Conservation (phyloP, 2,329 filamentous ascomycete species). For the Fusarium sp. region DNA sequence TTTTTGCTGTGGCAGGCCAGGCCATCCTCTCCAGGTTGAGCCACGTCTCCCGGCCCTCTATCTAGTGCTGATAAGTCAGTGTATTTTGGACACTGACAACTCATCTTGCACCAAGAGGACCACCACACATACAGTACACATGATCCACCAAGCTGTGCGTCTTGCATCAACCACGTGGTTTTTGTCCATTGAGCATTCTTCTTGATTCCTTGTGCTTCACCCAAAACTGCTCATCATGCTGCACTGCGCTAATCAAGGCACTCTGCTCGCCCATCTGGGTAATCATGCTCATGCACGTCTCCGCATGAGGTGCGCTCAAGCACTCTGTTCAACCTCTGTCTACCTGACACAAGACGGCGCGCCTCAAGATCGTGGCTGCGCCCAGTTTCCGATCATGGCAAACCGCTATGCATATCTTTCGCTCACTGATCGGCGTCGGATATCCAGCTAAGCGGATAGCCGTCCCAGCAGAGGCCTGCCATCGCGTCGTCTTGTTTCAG, state of each 20-base stretch:
- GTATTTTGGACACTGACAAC: conserved; percentile 7
- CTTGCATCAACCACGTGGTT: background rate
- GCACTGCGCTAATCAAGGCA: background rate
- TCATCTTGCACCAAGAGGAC: background rate
- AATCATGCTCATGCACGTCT: conserved; percentile 1
- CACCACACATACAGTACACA: background rate
- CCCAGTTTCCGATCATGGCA: conserved; percentile 10
- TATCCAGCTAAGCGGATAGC: conserved; percentile 14
- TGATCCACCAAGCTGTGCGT: background rate
- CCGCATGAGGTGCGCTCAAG: conserved; percentile 7
- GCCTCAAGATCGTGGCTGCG: conserved; percentile 12
- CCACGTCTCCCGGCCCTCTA: background rate
- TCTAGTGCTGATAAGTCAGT: background rate
- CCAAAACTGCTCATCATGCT: background rate
- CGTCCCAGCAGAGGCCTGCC: conserved; percentile 24
- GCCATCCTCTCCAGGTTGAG: background rate
- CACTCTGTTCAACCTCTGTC: background rate
- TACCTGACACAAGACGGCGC: conserved; percentile 23
- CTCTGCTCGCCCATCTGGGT: background rate
- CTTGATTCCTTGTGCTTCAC: background rate
- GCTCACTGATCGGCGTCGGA: conserved; percentile 17
- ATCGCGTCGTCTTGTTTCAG: conserved; percentile 43
- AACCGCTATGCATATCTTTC: background rate
- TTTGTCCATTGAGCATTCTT: background rate
- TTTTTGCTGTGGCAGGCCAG: background rate